Base-by-base conservation (phyloP, 352 stramenopile genomes). In the Pythium dissotocum region DNA sequence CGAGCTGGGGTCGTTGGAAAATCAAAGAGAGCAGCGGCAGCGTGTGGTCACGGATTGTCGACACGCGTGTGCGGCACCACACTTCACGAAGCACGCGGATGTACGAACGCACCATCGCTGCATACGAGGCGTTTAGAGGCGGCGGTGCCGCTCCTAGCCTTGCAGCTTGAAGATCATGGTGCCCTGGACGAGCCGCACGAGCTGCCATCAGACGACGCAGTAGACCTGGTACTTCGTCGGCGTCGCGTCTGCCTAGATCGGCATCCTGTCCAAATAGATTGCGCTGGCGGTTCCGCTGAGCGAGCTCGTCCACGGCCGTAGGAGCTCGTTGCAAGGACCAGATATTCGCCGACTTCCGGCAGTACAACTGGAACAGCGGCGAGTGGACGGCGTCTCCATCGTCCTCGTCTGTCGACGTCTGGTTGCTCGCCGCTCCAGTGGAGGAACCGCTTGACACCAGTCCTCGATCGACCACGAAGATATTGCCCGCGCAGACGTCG, bases 401-500 rank as follows among this genome's bases (percentile, higher is more conserved):
- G 2, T 38, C 2, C 10, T 28, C 30, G 30, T 26, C 28, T 4
- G 2, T 35, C 14, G 35, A 16, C 13, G 18, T 46, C 14, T 65
- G 48, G 36, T 61, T 65, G 57, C 35, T 32, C 10, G 32, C 26
- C 2, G 35, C 21, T 21, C 40, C 46, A 10, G 71, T 54, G 16
- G 74, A 61, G n/a, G 32, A 4, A 42, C 32, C 0, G 46, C 53
- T 10, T 69, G 55, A 16, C 18, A 42, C 32, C 7, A 26, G 6
- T 1, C 40, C 30, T 13, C 58, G 28, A 16, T 72, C 44, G 6
- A 70, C 26, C 4, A 91, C 84, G 38, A 89, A 63, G 49, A 94
- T 88, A 46, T 75, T 90, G 24, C 74, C 69, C 6, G 75, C 52
- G 5, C 78, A 87, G 56, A 94, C 80, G 26, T 87, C 79, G 14